Evolutionary conservation across 345 rosid genomes (phyloP).

Genomic region (Nephelium lappaceum): DNA sequence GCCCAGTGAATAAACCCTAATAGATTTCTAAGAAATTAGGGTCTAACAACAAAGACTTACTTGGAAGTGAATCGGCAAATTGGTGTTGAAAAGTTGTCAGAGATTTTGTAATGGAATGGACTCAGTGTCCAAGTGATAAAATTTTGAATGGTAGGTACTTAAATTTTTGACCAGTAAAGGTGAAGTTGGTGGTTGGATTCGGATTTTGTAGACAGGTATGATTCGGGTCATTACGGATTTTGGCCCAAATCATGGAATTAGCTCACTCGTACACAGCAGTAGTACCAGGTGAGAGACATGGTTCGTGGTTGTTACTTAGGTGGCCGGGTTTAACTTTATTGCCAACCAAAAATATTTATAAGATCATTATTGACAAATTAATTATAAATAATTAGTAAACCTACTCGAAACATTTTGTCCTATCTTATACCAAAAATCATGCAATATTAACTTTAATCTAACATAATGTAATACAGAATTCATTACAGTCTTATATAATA

Average conservation of each 20-base stretch:
- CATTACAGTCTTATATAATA: no score
- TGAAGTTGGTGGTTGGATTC: not conserved
- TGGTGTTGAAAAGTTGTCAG: not conserved
- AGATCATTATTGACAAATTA: no score
- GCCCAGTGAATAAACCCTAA: slow-evolving; percentile 8
- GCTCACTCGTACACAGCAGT: no score
- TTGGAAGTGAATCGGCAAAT: not conserved
- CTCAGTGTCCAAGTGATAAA: not conserved
- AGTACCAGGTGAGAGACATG: no score
- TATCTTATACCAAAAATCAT: no score
- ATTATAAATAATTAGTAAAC: no score
- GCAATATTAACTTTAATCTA: no score
- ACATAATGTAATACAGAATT: no score
- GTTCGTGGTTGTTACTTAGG: no score
- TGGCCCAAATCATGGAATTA: not conserved
- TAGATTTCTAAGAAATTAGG: not conserved
- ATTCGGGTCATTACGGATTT: not conserved
- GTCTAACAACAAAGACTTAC: not conserved
- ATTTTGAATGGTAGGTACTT: slow-evolving; percentile 15
- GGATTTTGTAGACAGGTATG: not conserved
- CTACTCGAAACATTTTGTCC: no score
- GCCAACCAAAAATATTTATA: no score
- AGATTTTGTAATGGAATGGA: not conserved
- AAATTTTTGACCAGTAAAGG: not conserved
- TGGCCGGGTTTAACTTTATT: no score